These are phyloP conservation scores for Phytophthora kernoviae DNA, from an alignment of 352 stramenopile species.

Conservation along the genomic window DNA sequence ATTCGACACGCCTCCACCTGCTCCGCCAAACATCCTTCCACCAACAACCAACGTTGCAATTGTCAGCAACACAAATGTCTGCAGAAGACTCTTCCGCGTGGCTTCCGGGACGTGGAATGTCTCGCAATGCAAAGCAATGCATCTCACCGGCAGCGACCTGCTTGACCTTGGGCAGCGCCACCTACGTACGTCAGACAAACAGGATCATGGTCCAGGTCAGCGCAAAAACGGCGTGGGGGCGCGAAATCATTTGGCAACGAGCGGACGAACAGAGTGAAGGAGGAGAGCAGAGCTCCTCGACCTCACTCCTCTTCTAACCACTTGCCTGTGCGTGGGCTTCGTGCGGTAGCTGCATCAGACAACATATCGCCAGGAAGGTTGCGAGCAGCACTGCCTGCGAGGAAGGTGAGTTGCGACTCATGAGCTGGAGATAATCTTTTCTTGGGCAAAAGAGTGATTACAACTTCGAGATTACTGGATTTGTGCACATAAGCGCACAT, in stretches of 20 bases:
- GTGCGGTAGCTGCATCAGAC: slow-evolving; percentile 4
- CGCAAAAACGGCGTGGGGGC: slow-evolving; percentile 3
- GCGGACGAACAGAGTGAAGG: slow-evolving; percentile 13
- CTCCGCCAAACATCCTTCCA: slow-evolving; percentile 46
- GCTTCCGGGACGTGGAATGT: slow-evolving; percentile 16
- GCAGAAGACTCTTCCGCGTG: slow-evolving; percentile 6
- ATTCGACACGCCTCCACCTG: slow-evolving; percentile 58
- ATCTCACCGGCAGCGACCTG: slow-evolving; percentile 25
- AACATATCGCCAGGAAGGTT: not conserved
- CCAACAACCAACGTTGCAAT: not conserved
- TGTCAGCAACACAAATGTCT: not conserved
- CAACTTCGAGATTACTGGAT: too few relatives aligned
- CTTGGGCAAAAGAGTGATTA: not conserved
- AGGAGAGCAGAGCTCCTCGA: slow-evolving; percentile 1
- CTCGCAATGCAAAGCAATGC: slow-evolving; percentile 5
- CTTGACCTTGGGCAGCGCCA: slow-evolving; percentile 22
- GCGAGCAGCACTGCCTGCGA: slow-evolving; percentile 8
- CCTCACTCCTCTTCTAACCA: slow-evolving; percentile 6
- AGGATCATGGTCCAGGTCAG: slow-evolving; percentile 26
- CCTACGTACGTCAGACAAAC: slow-evolving; percentile 2
- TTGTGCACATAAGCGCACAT: too few relatives aligned
- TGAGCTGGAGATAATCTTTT: not conserved
- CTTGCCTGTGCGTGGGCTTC: slow-evolving; percentile 18
- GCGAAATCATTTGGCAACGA: slow-evolving; percentile 14
- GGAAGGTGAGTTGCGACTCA: not conserved